Percentiles rank a stretch among this genome's conserved stretches.
These are phyloP conservation scores for Chrysanthemum lavandulifolium DNA, from an alignment of 129 eudicot genomes.

Conservation along the genomic window DNA sequence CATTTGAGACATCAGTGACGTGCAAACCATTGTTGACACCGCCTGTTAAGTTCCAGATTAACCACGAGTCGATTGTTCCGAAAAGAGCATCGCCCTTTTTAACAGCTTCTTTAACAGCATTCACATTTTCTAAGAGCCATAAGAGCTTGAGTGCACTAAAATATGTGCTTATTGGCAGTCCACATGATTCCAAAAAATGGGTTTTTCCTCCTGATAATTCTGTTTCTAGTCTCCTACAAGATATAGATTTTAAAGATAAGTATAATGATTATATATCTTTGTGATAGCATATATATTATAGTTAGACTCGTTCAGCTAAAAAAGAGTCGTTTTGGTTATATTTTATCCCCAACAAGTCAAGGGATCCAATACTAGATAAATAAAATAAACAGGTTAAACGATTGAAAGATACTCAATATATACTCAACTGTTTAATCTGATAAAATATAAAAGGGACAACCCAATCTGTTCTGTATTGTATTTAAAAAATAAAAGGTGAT, in stretches of 20 bases:
- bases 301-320: not conserved
- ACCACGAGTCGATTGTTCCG: slow-evolving; percentile 93
- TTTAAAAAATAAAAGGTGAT: too few relatives aligned
- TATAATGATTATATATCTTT: not conserved
- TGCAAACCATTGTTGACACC: slow-evolving; percentile 70
- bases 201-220: slow-evolving; percentile 81
- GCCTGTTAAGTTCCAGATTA: slow-evolving; percentile 94
- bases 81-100: slow-evolving; percentile 79
- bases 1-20: slow-evolving; percentile 89
- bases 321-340: not conserved
- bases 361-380: too few relatives aligned
- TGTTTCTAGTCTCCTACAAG: slow-evolving; percentile 69
- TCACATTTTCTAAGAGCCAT: slow-evolving; percentile 85
- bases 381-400: too few relatives aligned
- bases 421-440: too few relatives aligned
- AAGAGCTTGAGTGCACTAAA: slow-evolving; percentile 89
- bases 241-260: not conserved
- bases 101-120: slow-evolving; percentile 64
- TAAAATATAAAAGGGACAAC: too few relatives aligned
- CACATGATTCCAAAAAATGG: slow-evolving; percentile 83
- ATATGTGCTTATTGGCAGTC: slow-evolving; percentile 91
- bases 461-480: too few relatives aligned
- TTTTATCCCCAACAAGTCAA: not conserved
- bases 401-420: too few relatives aligned
- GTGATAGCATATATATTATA: not conserved